A percentile compares a stretch with the other conserved stretches of the same genome.
phyloP scores from a whole-genome alignment of 768 basidiomycete species.

The Krasilnikovozyma curviuscula region DNA sequence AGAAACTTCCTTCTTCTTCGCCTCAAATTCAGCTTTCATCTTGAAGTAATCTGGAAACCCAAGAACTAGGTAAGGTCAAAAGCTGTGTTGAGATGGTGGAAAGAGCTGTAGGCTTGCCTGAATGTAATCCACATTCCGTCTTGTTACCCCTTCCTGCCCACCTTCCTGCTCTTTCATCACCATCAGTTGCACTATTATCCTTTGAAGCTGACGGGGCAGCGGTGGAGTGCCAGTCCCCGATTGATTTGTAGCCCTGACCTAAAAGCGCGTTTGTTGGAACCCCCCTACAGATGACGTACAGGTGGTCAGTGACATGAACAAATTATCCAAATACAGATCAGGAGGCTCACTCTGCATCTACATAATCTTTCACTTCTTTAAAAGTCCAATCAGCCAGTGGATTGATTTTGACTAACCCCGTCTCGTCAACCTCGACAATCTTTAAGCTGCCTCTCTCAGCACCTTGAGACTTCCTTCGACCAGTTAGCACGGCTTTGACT shows the following conservation, averaged over 20 bases:
- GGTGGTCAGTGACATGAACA: neutral
- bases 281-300: constrained; percentile 23
- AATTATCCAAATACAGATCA: neutral
- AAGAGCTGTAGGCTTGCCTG: neutral
- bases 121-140: constrained; percentile 86
- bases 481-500: constrained; percentile 81
- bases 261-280: constrained; percentile 80
- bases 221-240: constrained; percentile 98
- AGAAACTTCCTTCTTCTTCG: constrained; percentile 12
- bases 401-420: constrained; percentile 82
- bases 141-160: constrained; percentile 71
- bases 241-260: constrained; percentile 75
- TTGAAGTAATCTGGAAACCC: constrained; percentile 49
- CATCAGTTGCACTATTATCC: constrained; percentile 36
- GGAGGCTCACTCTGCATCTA: constrained; percentile 39
- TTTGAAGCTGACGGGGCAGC: constrained; percentile 24
- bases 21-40: constrained; percentile 27
- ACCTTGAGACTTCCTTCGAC: constrained; percentile 80
- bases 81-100: neutral
- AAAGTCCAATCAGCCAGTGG: constrained; percentile 82
- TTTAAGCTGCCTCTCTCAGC: constrained; percentile 63
- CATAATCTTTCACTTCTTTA: constrained; percentile 60
- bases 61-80: neutral
- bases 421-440: constrained; percentile 75
- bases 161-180: constrained; percentile 63